Percentiles rank a stretch among this genome's conserved stretches.
Conservation (phyloP, 352 stramenopile species). For the Globisporangium cylindrosporum region DNA sequence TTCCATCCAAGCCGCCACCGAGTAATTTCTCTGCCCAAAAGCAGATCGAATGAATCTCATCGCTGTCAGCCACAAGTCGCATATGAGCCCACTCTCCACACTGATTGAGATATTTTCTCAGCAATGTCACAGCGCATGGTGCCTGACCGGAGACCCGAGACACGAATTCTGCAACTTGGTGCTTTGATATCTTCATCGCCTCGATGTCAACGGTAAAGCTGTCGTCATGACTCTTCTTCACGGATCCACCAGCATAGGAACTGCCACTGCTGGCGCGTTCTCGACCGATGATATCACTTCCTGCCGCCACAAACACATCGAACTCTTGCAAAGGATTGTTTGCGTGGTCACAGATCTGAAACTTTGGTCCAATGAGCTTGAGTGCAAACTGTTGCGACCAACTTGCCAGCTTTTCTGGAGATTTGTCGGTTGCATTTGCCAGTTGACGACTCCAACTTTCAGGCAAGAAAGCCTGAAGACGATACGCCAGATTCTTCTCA, state of each 20-base stretch:
- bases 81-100: slow-evolving; percentile 53
- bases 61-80: slow-evolving; percentile 28
- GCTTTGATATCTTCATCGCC: slow-evolving; percentile 10
- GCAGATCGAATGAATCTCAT: slow-evolving; percentile 43
- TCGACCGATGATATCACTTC: slow-evolving; percentile 2
- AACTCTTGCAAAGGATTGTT: slow-evolving; percentile 16
- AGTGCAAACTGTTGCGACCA: slow-evolving; percentile 30
- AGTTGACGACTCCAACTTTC: slow-evolving; percentile 8
- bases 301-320: slow-evolving; percentile 19
- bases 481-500: slow-evolving; percentile 62
- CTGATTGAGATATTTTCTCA: slow-evolving; percentile 47
- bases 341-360: slow-evolving; percentile 25
- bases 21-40: slow-evolving; percentile 60
- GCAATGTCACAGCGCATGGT: background rate
- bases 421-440: slow-evolving; percentile 10
- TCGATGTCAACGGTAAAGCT: background rate
- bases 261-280: background rate
- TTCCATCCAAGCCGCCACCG: slow-evolving; percentile 28
- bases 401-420: slow-evolving; percentile 8
- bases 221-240: background rate
- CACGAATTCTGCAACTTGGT: slow-evolving; percentile 19
- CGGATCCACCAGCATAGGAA: background rate
- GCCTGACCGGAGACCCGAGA: background rate
- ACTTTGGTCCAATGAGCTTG: slow-evolving; percentile 27
- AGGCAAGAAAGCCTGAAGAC: slow-evolving; percentile 44